phyloP scores from a whole-genome alignment of 495 filamentous ascomycete species.

The Aspergillus bertholletiae region DNA sequence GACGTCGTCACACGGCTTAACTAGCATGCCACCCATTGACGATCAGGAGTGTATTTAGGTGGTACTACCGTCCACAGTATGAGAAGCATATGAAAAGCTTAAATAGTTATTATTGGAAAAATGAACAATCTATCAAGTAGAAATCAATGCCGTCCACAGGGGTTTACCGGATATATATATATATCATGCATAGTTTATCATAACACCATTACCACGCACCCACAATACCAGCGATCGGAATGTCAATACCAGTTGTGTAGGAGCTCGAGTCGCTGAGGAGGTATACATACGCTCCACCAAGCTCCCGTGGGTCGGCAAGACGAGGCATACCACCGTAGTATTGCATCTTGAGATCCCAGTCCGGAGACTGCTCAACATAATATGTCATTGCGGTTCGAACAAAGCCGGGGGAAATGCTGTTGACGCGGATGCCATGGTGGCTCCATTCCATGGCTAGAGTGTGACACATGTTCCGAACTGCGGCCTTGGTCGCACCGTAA shows the following conservation, averaged over 20 bases:
- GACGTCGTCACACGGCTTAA: too few species aligned
- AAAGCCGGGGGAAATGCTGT: constrained; percentile 25
- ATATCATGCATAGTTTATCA: too few species aligned
- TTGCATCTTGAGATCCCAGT: constrained; percentile 26
- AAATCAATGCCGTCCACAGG: too few species aligned
- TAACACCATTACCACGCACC: constrained; percentile 28
- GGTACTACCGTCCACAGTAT: too few species aligned
- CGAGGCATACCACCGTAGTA: constrained; percentile 37
- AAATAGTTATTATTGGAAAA: too few species aligned
- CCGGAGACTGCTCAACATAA: constrained; percentile 11
- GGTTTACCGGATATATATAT: too few species aligned
- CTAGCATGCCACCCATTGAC: too few species aligned
- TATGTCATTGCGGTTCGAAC: constrained; percentile 17
- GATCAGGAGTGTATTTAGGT: too few species aligned
- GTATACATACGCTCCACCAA: constrained; percentile 28
- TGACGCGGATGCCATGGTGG: constrained; percentile 32
- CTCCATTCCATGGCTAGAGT: constrained; percentile 38
- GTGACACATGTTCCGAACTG: constrained; percentile 18
- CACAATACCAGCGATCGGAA: constrained; percentile 34
- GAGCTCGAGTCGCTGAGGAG: constrained; percentile 21
- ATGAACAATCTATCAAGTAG: too few species aligned
- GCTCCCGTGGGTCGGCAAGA: constrained; percentile 24
- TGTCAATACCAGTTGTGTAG: constrained; percentile 31
- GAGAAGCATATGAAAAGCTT: too few species aligned
- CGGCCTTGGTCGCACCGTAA: constrained; percentile 19